Conservation (phyloP, 257 asterid species). For the Petunia axillaris region DNA sequence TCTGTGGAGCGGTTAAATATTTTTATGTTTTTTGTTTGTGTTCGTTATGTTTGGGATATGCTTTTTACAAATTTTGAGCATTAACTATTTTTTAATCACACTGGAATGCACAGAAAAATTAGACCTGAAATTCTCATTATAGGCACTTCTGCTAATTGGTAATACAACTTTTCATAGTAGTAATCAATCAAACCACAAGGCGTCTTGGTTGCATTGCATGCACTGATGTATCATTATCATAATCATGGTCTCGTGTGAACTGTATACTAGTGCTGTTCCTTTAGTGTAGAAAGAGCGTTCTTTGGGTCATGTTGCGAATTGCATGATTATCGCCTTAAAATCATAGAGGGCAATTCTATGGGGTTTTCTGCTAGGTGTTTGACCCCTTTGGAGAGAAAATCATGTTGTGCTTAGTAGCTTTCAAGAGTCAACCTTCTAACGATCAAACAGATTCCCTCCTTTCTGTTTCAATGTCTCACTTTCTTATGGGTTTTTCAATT, state of each 20-base stretch:
- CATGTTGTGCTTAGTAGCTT: neutral
- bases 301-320: conserved; percentile 2
- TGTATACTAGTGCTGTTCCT: neutral
- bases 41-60: neutral
- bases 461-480: neutral
- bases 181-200: neutral
- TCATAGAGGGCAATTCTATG: conserved; percentile 2
- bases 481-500: conserved; percentile 20
- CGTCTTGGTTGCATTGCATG: neutral
- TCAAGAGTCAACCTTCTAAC: neutral
- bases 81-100: neutral
- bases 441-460: neutral
- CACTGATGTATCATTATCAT: neutral
- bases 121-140: neutral
- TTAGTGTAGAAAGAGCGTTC: conserved; percentile 7
- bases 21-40: neutral
- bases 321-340: neutral
- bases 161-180: conserved; percentile 11
- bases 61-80: neutral
- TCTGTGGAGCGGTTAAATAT: neutral
- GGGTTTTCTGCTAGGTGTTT: conserved; percentile 6
- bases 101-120: neutral
- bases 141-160: conserved; percentile 10
- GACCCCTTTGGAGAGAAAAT: conserved; percentile 6
- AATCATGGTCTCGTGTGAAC: conserved; percentile 1